Conservation (phyloP, 495 filamentous ascomycete genomes). For the Clohesyomyces aquaticus region DNA sequence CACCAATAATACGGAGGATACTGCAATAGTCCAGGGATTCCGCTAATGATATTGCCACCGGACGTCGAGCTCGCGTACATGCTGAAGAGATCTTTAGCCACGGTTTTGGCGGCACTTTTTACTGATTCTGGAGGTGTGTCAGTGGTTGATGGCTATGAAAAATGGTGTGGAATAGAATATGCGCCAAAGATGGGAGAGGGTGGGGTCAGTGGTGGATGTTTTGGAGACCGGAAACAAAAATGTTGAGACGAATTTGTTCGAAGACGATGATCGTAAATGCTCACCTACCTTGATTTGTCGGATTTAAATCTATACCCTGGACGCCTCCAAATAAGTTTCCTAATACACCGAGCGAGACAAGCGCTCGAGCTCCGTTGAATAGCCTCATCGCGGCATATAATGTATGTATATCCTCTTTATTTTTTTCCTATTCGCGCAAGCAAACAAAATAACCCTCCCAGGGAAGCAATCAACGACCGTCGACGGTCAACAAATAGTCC, state of each 20-base stretch:
- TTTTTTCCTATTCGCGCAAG: no score
- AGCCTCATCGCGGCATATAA: conserved; percentile 23
- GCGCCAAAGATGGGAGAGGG: no score
- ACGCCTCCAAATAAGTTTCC: conserved; percentile 1
- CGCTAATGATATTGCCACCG: conserved; percentile 54
- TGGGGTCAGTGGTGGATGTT: background rate
- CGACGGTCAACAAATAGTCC: background rate
- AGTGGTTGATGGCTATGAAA: background rate
- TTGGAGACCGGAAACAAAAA: background rate
- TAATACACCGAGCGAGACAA: conserved; percentile 3
- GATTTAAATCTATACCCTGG: conserved; percentile 19
- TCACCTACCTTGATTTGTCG: conserved; percentile 11
- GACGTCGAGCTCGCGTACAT: conserved; percentile 61
- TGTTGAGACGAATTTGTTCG: background rate
- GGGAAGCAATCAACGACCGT: background rate
- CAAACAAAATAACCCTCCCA: no score
- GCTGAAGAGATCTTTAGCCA: conserved; percentile 66
- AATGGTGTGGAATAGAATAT: no score
- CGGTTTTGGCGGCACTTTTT: conserved; percentile 61
- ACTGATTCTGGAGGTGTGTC: conserved; percentile 61
- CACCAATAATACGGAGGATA: conserved; percentile 67
- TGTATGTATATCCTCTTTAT: no score
- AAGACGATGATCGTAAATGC: background rate
- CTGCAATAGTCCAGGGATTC: conserved; percentile 67
- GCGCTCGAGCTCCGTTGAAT: conserved; percentile 6